Conservation (phyloP, 2,329 filamentous ascomycete genomes). For the Aspergillus clavatus region DNA sequence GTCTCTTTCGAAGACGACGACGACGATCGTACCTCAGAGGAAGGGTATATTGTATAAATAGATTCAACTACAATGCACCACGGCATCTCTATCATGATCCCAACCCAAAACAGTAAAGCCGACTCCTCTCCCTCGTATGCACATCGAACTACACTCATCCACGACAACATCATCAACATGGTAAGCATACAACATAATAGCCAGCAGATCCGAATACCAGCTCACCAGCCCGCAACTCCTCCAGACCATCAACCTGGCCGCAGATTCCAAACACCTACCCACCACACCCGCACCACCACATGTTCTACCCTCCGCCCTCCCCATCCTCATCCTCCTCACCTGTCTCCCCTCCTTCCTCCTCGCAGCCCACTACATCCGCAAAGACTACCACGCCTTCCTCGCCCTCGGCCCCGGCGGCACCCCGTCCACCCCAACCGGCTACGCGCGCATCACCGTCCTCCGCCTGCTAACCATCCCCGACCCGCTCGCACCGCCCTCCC, state of each 20-base stretch:
- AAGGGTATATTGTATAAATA: too few species aligned
- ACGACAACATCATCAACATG: too few species aligned
- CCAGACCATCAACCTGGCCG: background rate
- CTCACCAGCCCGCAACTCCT: background rate
- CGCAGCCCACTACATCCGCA: conserved; percentile 57
- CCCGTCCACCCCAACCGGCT: conserved; percentile 67
- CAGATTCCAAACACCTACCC: background rate
- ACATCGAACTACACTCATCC: too few species aligned
- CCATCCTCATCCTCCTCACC: conserved; percentile 10
- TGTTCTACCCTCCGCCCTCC: background rate
- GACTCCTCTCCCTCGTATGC: too few species aligned
- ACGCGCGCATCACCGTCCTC: conserved; percentile 67
- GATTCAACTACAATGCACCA: too few species aligned
- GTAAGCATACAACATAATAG: too few species aligned
- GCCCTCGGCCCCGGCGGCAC: conserved; percentile 76
- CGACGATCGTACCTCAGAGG: too few species aligned
- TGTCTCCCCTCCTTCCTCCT: conserved; percentile 48
- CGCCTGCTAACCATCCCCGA: conserved; percentile 67
- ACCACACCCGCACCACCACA: background rate
- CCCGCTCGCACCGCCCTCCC: conserved; percentile 57
- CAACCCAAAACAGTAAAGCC: too few species aligned
- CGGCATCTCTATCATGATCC: too few species aligned
- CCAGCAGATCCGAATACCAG: too few species aligned
- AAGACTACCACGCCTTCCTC: conserved; percentile 64
- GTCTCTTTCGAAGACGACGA: background rate